These are phyloP conservation scores for Megacollybia platyphylla DNA, from an alignment of 1,284 basidiomycete genomes.

Conservation along the genomic window DNA sequence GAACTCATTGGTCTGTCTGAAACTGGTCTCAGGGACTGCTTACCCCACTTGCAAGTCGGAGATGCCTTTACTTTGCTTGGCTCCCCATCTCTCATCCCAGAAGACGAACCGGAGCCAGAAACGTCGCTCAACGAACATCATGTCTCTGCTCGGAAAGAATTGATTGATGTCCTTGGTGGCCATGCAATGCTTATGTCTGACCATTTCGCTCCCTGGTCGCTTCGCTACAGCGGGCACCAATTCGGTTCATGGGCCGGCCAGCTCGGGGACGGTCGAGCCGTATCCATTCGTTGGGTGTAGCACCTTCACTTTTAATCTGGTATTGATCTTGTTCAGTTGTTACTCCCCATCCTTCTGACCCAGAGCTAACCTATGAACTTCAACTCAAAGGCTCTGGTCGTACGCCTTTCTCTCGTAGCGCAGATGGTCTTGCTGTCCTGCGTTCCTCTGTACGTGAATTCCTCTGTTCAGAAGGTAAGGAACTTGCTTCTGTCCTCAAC, in stretches of 20 bases:
- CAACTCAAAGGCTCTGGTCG: constrained; percentile 92
- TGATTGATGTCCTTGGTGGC: constrained; percentile 75
- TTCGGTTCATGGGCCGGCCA: constrained; percentile 96
- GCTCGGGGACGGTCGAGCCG: constrained; percentile 90
- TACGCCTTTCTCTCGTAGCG: constrained; percentile 85
- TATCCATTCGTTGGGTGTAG: constrained; percentile 48
- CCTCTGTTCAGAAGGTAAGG: constrained; percentile 70
- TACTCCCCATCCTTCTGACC: constrained; percentile 53
- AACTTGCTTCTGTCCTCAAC: background rate
- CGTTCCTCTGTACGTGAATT: constrained; percentile 90
- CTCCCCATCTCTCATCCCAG: constrained; percentile 31
- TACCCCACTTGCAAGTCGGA: constrained; percentile 83
- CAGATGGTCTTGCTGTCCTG: constrained; percentile 88
- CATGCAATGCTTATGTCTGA: constrained; percentile 58
- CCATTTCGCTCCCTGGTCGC: constrained; percentile 75
- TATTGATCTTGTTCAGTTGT: constrained; percentile 37
- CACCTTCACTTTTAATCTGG: background rate
- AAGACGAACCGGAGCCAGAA: constrained; percentile 14
- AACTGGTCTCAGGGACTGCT: constrained; percentile 55
- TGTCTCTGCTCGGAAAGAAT: constrained; percentile 44
- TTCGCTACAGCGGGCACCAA: constrained; percentile 85
- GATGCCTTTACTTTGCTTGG: constrained; percentile 62
- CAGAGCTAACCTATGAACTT: constrained; percentile 60
- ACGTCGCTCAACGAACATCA: constrained; percentile 21
- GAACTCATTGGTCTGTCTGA: constrained; percentile 63